Evolutionary conservation across 2,329 filamentous ascomycete genomes (phyloP), one percentile per base, ranked within the genome.

Genomic region (Aaosphaeria arxii): DNA sequence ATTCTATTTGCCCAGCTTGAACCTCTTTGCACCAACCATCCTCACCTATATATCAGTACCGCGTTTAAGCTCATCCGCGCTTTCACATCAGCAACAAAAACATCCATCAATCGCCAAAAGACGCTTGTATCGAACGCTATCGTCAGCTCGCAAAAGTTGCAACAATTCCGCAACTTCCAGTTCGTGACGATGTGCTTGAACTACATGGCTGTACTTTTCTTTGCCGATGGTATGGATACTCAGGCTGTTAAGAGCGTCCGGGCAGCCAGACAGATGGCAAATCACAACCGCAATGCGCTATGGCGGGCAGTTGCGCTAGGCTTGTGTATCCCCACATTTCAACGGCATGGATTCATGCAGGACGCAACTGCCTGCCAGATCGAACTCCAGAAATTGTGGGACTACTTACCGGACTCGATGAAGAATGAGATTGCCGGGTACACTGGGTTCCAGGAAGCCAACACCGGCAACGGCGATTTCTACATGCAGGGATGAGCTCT

Each of bases 201-300:
- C 57, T 85, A 94, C 55, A 95, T 96, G 87, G 87, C 88, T 45
- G 84, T 81, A 62, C 82, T 85, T 44, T 87, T 96, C 61, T 96
- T 91, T 69, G 85, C 86, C 41, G 87, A 87, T 50, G 86, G 91
- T 11, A 83, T 95, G 4, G 90, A 90, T 43, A 71, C 74, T 35
- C 75, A 78, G 55, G 72, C 82, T 2, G 72, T 79, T 40, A 77
- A 77, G 49, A 80, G 79, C 41, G 69, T 57, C 42, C 52, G 49
- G 49, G 72, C 56, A 42, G 69, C 53, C 42, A 45, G 61, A 6
- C 54, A 54, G 3, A 56, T 68, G 13, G 59, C 60, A 6, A 66
- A 61, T 11, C 47, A 55, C 7, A 53, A 46, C 11, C 41, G 55
- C 11, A 59, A 51, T 24, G 55, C 54, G 0, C 35, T 68, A 28